Base-by-base conservation (phyloP, 2,329 filamentous ascomycete species). In the Alternaria angustiovoidea region DNA sequence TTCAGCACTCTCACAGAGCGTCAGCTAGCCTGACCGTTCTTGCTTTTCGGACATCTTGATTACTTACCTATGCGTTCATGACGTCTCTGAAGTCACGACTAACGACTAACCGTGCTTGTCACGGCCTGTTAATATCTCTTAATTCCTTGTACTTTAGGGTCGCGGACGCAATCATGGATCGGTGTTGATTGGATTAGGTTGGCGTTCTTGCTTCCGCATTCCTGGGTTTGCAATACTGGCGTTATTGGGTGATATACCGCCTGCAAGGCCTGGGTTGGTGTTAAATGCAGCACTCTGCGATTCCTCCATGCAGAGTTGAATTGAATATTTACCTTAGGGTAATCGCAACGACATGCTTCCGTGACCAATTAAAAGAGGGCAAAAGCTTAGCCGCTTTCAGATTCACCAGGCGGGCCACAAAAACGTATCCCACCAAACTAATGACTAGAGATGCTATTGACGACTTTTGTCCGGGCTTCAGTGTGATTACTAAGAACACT, bases 1-100 rank as follows among this genome's bases (percentile, higher is more conserved):
- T 18, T 69, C 69, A 47, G 55, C 66, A 18, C 64, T 72, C 18
- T 57, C 71, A 11, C 71, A 71, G 51, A 66, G 70, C 39, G 62
- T 68, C 48, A 67, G 56, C 61, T 69, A 63, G 57, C 42, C 32
- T 44, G 51, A 42, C 32, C 41, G 36, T 44, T 51, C 53, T 57
- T 57, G 41, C 42, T 39, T 54, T 59, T 59, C 52, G 49, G 47
- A 52, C 42, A 56, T 57, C 42, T 57, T 52, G 57, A 59, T 44
- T 24, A 51, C 57, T 48, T 49, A 42, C 41, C 47, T 47, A 54
- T 55, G 48, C 57, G 39, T 49, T 54, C 51, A 52, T 32, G 54
- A 54, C 57, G 32, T 54, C 41, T 53, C 54, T 57, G 57, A 57
- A 60, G 57, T 57, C 57, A 60, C 57, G 57, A 60, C 34, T 57